Conservation (phyloP, 345 rosid genomes). For the Linum trigynum region DNA sequence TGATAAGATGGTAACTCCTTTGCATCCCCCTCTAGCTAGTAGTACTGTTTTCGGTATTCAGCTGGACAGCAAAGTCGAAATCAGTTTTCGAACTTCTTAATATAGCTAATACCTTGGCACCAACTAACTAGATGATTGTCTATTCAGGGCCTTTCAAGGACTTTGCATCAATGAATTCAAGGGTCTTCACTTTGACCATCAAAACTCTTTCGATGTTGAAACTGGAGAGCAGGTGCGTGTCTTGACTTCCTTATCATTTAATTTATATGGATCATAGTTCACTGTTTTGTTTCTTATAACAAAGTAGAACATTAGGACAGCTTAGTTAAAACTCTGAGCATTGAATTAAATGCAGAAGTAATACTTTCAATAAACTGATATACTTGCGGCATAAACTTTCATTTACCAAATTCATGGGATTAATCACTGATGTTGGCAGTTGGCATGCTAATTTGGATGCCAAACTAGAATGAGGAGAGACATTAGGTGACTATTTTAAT, state of each 20-base stretch:
- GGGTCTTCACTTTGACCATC: conserved; percentile 79
- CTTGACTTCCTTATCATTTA: conserved; percentile 4
- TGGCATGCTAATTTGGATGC: too few species aligned
- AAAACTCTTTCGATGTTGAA: conserved; percentile 65
- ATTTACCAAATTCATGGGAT: too few species aligned
- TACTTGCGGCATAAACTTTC: too few species aligned
- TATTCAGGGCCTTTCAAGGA: conserved; percentile 93
- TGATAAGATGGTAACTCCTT: conserved; percentile 69
- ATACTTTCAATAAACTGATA: too few species aligned
- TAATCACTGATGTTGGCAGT: too few species aligned
- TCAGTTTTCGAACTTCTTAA: not conserved
- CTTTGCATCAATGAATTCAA: conserved; percentile 86
- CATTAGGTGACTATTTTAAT: too few species aligned
- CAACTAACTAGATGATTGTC: not conserved
- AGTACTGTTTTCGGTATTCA: not conserved
- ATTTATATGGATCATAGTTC: not conserved
- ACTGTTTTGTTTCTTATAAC: not conserved
- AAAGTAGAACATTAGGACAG: too few species aligned
- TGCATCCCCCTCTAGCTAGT: not conserved
- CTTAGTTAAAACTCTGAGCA: too few species aligned
- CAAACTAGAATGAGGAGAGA: too few species aligned
- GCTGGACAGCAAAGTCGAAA: not conserved
- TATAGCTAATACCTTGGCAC: not conserved
- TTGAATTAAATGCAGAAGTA: too few species aligned
- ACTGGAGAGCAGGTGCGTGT: conserved; percentile 86